Evolutionary conservation across 352 stramenopile species (phyloP).

Genomic region (Phytopythium oedochilum): DNA sequence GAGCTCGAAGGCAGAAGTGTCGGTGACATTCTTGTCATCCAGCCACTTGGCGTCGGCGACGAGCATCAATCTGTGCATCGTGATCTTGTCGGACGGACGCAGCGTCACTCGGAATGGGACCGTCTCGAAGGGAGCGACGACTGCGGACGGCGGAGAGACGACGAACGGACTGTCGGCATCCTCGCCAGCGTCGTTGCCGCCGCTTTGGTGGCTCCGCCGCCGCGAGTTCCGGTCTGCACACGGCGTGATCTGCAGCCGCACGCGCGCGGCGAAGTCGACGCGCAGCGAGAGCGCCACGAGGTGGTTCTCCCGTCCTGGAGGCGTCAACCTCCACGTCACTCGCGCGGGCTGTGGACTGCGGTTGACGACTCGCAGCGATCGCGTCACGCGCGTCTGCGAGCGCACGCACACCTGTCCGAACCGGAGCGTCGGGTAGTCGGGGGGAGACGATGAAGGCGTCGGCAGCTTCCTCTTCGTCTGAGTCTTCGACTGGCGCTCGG

Average conservation of each 20-base stretch:
- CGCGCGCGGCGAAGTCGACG: constrained; percentile 36
- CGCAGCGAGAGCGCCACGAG: constrained; percentile 50
- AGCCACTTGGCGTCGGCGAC: constrained; percentile 65
- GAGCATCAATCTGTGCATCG: constrained; percentile 33
- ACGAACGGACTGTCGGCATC: constrained; percentile 7
- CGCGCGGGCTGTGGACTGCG: constrained; percentile 47
- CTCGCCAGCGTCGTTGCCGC: constrained; percentile 3
- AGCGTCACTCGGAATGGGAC: constrained; percentile 55
- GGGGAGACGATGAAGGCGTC: background rate
- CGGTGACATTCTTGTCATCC: constrained; percentile 7
- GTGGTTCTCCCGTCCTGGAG: constrained; percentile 43
- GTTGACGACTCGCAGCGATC: constrained; percentile 62
- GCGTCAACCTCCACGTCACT: constrained; percentile 55
- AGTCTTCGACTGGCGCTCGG: background rate
- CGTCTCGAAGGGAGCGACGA: constrained; percentile 29
- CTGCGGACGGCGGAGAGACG: background rate
- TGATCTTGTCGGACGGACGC: constrained; percentile 13
- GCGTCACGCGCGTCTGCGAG: constrained; percentile 26
- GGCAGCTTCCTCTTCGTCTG: background rate
- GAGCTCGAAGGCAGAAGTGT: background rate
- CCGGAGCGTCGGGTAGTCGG: constrained; percentile 29
- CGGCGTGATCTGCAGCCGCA: constrained; percentile 42
- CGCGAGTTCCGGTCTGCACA: constrained; percentile 5
- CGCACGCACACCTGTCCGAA: constrained; percentile 49
- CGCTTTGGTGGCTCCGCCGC: background rate